Conservation (phyloP, 257 asterid species). For the Jacaranda mimosifolia region DNA sequence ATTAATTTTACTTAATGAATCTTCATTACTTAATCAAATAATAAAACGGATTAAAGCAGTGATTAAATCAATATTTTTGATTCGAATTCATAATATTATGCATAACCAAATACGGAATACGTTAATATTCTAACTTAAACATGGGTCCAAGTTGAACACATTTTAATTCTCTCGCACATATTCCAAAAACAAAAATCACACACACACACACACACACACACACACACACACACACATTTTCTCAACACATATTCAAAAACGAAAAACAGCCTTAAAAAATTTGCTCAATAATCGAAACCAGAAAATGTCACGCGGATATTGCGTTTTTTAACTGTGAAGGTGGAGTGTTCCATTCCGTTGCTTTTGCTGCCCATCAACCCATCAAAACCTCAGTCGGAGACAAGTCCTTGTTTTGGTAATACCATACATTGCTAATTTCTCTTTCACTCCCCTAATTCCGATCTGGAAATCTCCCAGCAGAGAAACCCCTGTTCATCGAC, state of each 20-base stretch:
- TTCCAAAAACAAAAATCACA: too few species aligned
- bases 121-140: too few species aligned
- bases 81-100: too few species aligned
- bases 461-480: background rate
- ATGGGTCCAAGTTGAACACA: too few species aligned
- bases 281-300: too few species aligned
- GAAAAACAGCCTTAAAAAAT: too few species aligned
- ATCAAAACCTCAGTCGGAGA: conserved; percentile 30
- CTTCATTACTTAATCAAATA: background rate
- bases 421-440: background rate
- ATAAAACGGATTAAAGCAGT: background rate
- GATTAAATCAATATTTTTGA: background rate
- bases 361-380: background rate
- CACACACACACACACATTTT: too few species aligned
- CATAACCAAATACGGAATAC: background rate
- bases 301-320: too few species aligned
- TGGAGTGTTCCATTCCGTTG: conserved; percentile 34
- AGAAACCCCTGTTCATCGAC: conserved; percentile 22
- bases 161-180: too few species aligned
- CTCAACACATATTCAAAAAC: too few species aligned
- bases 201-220: too few species aligned
- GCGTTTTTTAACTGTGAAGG: background rate
- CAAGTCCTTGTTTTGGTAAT: conserved; percentile 30
- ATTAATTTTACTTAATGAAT: too few species aligned
- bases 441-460: background rate